Evolutionary conservation across 306 rosid species (phyloP), one percentile per base, ranked within the genome.

Genomic region (Pachyrhizus erosus): DNA sequence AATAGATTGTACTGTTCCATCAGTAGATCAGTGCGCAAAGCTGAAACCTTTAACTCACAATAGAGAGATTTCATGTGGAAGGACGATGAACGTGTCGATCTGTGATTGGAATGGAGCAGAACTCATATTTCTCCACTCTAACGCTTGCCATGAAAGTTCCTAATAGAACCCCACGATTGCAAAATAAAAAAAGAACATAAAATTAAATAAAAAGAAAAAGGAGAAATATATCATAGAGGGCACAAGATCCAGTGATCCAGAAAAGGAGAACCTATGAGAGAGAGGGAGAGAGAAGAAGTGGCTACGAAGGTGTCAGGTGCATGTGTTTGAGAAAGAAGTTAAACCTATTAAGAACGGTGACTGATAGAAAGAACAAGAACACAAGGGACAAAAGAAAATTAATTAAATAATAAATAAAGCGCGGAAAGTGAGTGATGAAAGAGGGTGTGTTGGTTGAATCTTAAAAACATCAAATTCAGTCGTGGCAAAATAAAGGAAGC

Each of bases 1-100:
- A 20, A 75, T 62, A 77, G 67, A 71, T 70, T 73, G 80, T 88
- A 85, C 89, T 87, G 75, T 87, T 90, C 39, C 79, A 83, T 85
- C 84, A 37, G 24, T 20, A 45, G 34, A 55, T 40, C 74, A 69
- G 74, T 34, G 48, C 26, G 18, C 77, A 82, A 75, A 70, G 69
- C 62, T 60, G 81, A 83, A 83, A 55, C 71, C 82, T 81, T 76
- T 81, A 65, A 11, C 83, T 66, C 79, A 84, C 74, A 46, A 65
- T 60, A 48, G 76, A 61, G 81, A 33, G 42, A 14, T 46, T 20
- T 43, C 21, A 58, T 40, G 20, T 64, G 34, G 72, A 70, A 77
- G 78, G 82, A 58, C 14, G 1, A 51, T 51, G 77, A 85, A 90
- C 89, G 83, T 86, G 91, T 87, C 70, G 57, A 84, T 72, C 82